Evolutionary conservation across 176 grass and related monocot genomes (phyloP).

Genomic region (Microstegium vimineum): DNA sequence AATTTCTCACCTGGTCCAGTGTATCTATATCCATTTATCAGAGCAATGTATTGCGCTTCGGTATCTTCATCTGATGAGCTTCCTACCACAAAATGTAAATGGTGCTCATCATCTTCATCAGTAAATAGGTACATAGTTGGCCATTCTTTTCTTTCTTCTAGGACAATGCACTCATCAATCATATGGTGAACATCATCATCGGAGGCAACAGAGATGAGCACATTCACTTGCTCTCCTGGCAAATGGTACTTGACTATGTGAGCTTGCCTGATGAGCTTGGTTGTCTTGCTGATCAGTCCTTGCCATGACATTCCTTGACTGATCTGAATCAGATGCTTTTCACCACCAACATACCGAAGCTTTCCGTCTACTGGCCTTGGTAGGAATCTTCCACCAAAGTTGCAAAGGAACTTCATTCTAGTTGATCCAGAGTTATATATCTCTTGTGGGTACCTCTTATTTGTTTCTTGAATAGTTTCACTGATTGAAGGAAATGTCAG

Average conservation of each 20-base stretch:
- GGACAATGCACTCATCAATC: slow-evolving; percentile 55
- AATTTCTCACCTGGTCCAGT: slow-evolving; percentile 4
- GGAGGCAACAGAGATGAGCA: slow-evolving; percentile 49
- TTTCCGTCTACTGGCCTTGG: slow-evolving; percentile 49
- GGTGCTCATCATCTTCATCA: slow-evolving; percentile 33
- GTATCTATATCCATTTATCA: slow-evolving; percentile 42
- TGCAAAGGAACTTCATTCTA: slow-evolving; percentile 56
- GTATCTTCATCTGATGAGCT: slow-evolving; percentile 30
- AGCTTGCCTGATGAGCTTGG: slow-evolving; percentile 21
- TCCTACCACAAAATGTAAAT: slow-evolving; percentile 41
- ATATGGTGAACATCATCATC: slow-evolving; percentile 63
- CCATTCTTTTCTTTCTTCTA: slow-evolving; percentile 34
- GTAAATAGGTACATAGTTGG: slow-evolving; percentile 57
- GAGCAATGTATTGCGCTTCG: slow-evolving; percentile 42
- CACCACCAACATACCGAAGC: slow-evolving; percentile 59
- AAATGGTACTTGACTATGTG: slow-evolving; percentile 62
- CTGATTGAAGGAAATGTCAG: not conserved
- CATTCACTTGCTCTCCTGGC: slow-evolving; percentile 50
- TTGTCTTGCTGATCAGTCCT: slow-evolving; percentile 39
- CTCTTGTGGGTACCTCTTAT: not conserved
- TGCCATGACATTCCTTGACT: slow-evolving; percentile 52
- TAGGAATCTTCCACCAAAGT: slow-evolving; percentile 56
- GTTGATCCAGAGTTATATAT: not conserved
- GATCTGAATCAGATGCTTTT: slow-evolving; percentile 42
- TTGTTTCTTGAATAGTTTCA: slow-evolving; percentile 23